Conservation (phyloP, 2,329 filamentous ascomycete genomes). For the Fusarium avenaceum region DNA sequence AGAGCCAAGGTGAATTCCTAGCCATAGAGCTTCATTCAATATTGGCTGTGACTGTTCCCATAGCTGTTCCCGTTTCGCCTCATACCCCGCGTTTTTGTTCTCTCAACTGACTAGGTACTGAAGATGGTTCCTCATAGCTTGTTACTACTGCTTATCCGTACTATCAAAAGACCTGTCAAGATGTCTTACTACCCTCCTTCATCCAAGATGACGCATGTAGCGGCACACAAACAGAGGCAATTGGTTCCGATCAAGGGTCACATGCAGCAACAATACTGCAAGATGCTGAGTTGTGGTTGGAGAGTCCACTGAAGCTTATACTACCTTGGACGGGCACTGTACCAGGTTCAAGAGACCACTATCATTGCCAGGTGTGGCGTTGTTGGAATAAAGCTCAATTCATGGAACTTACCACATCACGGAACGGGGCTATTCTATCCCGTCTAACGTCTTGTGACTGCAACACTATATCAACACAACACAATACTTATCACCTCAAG, state of each 20-base stretch:
- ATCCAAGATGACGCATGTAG: conserved; percentile 31
- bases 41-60: neutral
- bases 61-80: neutral
- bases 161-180: conserved; percentile 12
- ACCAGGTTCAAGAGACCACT: neutral
- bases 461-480: no score
- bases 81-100: neutral
- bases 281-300: conserved; percentile 20
- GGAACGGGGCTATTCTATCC: conserved; percentile 15
- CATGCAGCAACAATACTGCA: conserved; percentile 24
- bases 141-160: neutral
- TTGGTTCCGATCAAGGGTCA: conserved; percentile 33
- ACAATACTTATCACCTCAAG: no score
- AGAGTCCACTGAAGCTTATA: neutral
- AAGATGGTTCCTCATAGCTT: neutral
- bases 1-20: neutral
- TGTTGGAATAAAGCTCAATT: conserved; percentile 10
- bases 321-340: neutral
- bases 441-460: conserved; percentile 2
- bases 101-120: neutral
- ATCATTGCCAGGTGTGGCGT: conserved; percentile 18
- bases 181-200: conserved; percentile 13
- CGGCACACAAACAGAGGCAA: conserved; percentile 17
- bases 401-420: neutral
- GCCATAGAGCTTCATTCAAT: neutral